A percentile compares a stretch with the other conserved stretches of the same genome.
These are phyloP conservation scores for Penicillium capsulatum DNA, from an alignment of 2,329 filamentous ascomycete species.

Conservation along the genomic window DNA sequence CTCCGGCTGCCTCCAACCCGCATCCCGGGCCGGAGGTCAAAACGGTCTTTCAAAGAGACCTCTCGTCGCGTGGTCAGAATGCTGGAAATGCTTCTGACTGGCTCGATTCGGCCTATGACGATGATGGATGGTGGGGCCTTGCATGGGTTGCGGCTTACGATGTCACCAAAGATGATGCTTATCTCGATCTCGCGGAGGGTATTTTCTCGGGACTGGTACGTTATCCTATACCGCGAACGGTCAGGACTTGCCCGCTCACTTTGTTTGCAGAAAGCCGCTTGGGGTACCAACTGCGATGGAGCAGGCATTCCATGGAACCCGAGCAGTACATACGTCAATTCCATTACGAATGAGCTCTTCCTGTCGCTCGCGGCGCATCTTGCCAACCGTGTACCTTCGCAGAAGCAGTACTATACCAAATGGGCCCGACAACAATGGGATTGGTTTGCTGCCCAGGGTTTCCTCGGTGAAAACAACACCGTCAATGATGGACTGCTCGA, in stretches of 20 bases:
- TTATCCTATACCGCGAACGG: no score
- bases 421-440: conserved; percentile 48
- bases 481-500: conserved; percentile 53
- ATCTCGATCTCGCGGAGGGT: conserved; percentile 46
- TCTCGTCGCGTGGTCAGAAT: conserved; percentile 1
- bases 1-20: conserved; percentile 18
- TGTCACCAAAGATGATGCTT: conserved; percentile 43
- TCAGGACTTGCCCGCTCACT: no score
- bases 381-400: conserved; percentile 45
- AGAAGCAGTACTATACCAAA: conserved; percentile 39
- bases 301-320: conserved; percentile 50
- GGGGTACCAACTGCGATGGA: conserved; percentile 43
- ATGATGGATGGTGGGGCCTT: conserved; percentile 53
- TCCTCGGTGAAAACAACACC: conserved; percentile 47
- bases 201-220: conserved; percentile 48
- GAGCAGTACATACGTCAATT: conserved; percentile 46
- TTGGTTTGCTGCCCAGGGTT: conserved; percentile 49
- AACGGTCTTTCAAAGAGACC: conserved; percentile 7
- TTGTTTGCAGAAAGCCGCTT: conserved; percentile 35
- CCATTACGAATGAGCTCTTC: conserved; percentile 57
- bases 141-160: conserved; percentile 56
- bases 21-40: conserved; percentile 15
- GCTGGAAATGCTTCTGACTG: conserved; percentile 24
- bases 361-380: conserved; percentile 53
- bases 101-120: conserved; percentile 45